These are phyloP conservation scores for Backusella sp. DNA, from an alignment of 192 early-diverging fungal species.

Conservation along the genomic window DNA sequence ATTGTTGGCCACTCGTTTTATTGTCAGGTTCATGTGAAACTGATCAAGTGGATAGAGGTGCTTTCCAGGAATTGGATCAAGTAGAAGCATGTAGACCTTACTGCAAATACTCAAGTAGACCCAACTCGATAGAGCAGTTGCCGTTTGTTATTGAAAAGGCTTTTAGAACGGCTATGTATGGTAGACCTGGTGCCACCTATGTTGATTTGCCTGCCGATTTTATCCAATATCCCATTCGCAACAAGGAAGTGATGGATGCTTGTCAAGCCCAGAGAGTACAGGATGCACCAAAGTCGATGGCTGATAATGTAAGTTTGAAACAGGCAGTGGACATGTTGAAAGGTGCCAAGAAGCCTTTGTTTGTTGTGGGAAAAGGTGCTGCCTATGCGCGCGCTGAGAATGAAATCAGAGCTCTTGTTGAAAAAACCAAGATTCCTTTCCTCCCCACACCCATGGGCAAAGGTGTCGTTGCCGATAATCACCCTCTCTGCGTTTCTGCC, in stretches of 20 bases:
- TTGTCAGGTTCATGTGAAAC: constrained; percentile 59
- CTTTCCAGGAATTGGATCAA: constrained; percentile 72
- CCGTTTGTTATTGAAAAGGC: constrained; percentile 56
- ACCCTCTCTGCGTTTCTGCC: constrained; percentile 59
- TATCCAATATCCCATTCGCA: constrained; percentile 50
- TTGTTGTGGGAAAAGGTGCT: constrained; percentile 73
- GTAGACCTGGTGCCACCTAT: constrained; percentile 66
- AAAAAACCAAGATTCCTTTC: constrained; percentile 61
- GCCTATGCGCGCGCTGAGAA: constrained; percentile 65
- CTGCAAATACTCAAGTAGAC: constrained; percentile 58
- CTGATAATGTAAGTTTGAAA: constrained; percentile 46
- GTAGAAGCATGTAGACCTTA: constrained; percentile 61
- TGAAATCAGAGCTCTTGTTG: constrained; percentile 53
- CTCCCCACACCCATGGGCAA: constrained; percentile 76
- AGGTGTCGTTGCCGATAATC: constrained; percentile 64
- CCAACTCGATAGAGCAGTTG: constrained; percentile 45
- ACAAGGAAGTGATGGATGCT: constrained; percentile 13
- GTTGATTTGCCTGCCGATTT: constrained; percentile 67
- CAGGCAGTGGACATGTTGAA: constrained; percentile 44
- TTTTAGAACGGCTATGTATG: constrained; percentile 46
- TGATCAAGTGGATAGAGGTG: constrained; percentile 58
- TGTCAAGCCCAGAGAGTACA: constrained; percentile 14
- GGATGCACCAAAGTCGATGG: constrained; percentile 37
- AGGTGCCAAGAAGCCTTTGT: constrained; percentile 54
- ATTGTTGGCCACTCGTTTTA: constrained; percentile 69